These are phyloP conservation scores for Xeromyces bisporus DNA, from an alignment of 495 filamentous ascomycete species.

Conservation along the genomic window DNA sequence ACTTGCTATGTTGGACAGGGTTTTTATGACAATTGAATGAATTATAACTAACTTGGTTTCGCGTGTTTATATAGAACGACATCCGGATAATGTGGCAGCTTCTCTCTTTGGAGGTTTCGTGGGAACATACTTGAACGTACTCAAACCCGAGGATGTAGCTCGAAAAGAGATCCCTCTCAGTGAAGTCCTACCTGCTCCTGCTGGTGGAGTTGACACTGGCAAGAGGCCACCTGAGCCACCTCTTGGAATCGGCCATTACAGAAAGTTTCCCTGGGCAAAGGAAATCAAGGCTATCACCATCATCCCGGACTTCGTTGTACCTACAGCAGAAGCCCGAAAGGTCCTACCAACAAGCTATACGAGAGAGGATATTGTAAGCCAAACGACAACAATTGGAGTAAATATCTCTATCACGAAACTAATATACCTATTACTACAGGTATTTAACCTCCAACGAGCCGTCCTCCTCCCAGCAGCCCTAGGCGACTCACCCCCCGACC, in stretches of 20 bases:
- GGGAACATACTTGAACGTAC: slow-evolving; percentile 82
- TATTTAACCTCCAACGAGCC: slow-evolving; percentile 87
- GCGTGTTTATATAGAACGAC: slow-evolving; percentile 43
- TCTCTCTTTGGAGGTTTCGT: slow-evolving; percentile 94
- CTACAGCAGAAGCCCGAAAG: slow-evolving; percentile 70
- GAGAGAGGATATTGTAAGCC: slow-evolving; percentile 56
- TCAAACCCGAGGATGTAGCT: slow-evolving; percentile 68
- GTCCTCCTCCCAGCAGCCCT: slow-evolving; percentile 74
- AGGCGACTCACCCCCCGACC: slow-evolving; percentile 74
- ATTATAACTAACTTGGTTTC: slow-evolving; percentile 1
- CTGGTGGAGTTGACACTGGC: slow-evolving; percentile 78
- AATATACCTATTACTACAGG: slow-evolving; percentile 24
- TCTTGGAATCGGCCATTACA: slow-evolving; percentile 75
- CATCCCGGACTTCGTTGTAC: slow-evolving; percentile 84
- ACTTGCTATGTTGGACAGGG: not conserved
- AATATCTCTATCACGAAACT: too few relatives aligned
- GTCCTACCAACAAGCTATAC: slow-evolving; percentile 65
- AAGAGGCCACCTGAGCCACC: slow-evolving; percentile 74
- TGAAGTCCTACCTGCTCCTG: slow-evolving; percentile 74
- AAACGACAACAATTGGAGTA: too few relatives aligned
- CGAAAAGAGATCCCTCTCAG: slow-evolving; percentile 87
- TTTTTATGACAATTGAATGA: slow-evolving; percentile 3
- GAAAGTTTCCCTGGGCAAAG: slow-evolving; percentile 75
- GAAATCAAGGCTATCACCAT: slow-evolving; percentile 93
- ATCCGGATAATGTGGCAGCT: slow-evolving; percentile 93